These are phyloP conservation scores for Paspalum notatum DNA, from an alignment of 176 grass and related monocot genomes.

Conservation along the genomic window DNA sequence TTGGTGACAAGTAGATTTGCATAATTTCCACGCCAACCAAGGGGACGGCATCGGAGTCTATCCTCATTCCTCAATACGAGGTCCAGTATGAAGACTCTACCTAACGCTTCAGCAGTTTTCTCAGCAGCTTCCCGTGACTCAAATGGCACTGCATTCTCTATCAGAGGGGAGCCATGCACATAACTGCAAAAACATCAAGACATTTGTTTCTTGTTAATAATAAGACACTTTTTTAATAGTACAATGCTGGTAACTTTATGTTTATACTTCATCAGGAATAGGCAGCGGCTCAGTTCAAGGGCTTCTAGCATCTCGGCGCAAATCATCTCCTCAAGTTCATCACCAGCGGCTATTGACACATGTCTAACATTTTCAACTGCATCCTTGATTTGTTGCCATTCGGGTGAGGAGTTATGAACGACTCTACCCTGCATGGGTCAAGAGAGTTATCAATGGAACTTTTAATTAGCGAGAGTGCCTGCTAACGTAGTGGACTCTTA, in stretches of 20 bases:
- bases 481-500: constrained; percentile 41
- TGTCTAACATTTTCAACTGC: constrained; percentile 71
- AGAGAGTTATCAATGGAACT: constrained; percentile 33
- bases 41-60: constrained; percentile 74
- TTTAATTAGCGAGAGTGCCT: constrained; percentile 16
- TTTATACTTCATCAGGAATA: constrained; percentile 93
- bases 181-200: constrained; percentile 76
- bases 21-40: constrained; percentile 97
- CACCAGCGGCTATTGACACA: constrained; percentile 43
- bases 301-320: constrained; percentile 84
- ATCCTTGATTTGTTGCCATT: constrained; percentile 95
- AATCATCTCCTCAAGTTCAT: constrained; percentile 77
- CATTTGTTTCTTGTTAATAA: constrained; percentile 28
- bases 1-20: constrained; percentile 77
- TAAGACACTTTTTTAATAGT: background rate
- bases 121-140: constrained; percentile 67
- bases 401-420: constrained; percentile 74
- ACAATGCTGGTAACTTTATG: constrained; percentile 24
- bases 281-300: constrained; percentile 86
- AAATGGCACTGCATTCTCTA: constrained; percentile 71
- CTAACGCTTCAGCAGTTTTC: constrained; percentile 81
- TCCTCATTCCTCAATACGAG: constrained; percentile 94
- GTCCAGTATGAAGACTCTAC: constrained; percentile 88
- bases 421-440: constrained; percentile 69
- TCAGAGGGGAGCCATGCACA: constrained; percentile 75